A percentile compares a stretch with the other conserved stretches of the same genome.
Evolutionary conservation across 2,329 filamentous ascomycete genomes (phyloP).

Genomic region (Pseudonectria buxi): DNA sequence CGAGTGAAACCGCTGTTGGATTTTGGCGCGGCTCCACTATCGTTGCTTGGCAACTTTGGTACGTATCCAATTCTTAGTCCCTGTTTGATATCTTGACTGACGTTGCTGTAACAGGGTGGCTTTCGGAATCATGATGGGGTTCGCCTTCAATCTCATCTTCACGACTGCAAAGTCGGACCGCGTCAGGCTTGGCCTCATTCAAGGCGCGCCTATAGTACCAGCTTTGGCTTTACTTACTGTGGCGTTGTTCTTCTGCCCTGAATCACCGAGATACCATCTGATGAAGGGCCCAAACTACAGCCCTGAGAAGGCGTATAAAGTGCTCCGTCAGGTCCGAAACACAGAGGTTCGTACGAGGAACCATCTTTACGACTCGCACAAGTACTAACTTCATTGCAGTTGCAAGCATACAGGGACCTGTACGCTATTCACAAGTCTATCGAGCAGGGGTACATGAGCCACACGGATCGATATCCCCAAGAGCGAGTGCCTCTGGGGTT

Average conservation of each 20-base stretch:
- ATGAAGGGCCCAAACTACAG: slow-evolving; percentile 31
- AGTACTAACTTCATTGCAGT: no score
- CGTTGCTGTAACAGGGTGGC: no score
- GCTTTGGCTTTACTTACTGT: slow-evolving; percentile 28
- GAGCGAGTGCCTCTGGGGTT: slow-evolving; percentile 20
- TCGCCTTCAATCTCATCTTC: slow-evolving; percentile 32
- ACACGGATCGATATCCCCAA: slow-evolving; percentile 15
- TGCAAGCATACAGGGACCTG: slow-evolving; percentile 35
- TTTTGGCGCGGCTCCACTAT: slow-evolving; percentile 43
- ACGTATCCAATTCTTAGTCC: no score
- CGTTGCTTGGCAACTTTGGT: slow-evolving; percentile 41
- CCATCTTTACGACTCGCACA: no score
- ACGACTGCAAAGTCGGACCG: slow-evolving; percentile 11
- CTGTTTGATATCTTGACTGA: no score
- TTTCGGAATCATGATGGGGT: slow-evolving; percentile 31
- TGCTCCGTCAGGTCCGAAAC: slow-evolving; percentile 30
- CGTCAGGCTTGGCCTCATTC: slow-evolving; percentile 25
- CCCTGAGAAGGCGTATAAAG: slow-evolving; percentile 30
- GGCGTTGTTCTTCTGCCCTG: slow-evolving; percentile 32
- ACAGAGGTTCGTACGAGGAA: slow-evolving; percentile 22
- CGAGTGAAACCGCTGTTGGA: slow-evolving; percentile 39
- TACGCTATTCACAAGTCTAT: slow-evolving; percentile 33
- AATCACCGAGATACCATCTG: slow-evolving; percentile 37
- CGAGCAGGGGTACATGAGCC: slow-evolving; percentile 22
- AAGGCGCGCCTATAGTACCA: slow-evolving; percentile 34